Evolutionary conservation across 2,329 filamentous ascomycete genomes (phyloP).

Genomic region (Teratosphaeria pseudoeucalypti): DNA sequence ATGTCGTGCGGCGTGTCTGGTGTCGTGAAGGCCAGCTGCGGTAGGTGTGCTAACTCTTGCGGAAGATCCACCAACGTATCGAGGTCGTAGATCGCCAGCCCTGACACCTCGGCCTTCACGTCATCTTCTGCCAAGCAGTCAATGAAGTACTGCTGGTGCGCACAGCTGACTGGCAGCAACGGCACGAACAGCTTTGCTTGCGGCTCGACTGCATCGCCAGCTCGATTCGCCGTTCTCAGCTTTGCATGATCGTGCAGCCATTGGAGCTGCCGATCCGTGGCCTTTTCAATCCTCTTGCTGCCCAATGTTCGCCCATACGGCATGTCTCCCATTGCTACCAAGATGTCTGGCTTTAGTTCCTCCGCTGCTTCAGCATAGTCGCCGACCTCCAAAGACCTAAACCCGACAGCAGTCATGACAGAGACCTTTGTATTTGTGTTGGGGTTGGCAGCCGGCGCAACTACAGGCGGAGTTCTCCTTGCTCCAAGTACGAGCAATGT

Average conservation of each 20-base stretch:
- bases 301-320: conserved; percentile 42
- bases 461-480: conserved; percentile 65
- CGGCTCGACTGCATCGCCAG: background rate
- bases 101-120: conserved; percentile 40
- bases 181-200: conserved; percentile 50
- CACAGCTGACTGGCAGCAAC: conserved; percentile 63
- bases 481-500: conserved; percentile 63
- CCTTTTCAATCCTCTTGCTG: conserved; percentile 64
- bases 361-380: conserved; percentile 58
- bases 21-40: conserved; percentile 63
- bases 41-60: conserved; percentile 49
- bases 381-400: conserved; percentile 56
- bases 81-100: conserved; percentile 69
- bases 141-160: conserved; percentile 71
- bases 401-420: conserved; percentile 79
- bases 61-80: conserved; percentile 59
- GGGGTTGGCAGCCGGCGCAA: conserved; percentile 48
- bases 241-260: conserved; percentile 59
- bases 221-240: conserved; percentile 2
- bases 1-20: conserved; percentile 65
- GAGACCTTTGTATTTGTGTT: conserved; percentile 55
- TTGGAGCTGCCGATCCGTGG: conserved; percentile 73
- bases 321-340: conserved; percentile 65
- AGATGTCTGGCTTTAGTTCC: conserved; percentile 67
- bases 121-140: conserved; percentile 58